A percentile compares a stretch with the other conserved stretches of the same genome.
phyloP scores from a whole-genome alignment of 352 stramenopile species.

The Phytophthora chlamydospora region DNA sequence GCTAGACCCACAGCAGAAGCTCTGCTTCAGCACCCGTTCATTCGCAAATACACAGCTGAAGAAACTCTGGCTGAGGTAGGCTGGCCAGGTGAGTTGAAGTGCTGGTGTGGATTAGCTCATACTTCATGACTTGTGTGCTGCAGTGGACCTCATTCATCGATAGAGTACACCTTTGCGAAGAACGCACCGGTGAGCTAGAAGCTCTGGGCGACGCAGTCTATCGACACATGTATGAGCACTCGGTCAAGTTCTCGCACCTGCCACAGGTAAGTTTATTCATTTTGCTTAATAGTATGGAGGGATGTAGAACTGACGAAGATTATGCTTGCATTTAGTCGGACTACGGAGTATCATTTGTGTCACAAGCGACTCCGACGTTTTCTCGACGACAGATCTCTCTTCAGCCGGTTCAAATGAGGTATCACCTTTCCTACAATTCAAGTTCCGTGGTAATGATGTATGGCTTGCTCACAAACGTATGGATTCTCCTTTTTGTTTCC shows the following conservation, averaged over 20 bases:
- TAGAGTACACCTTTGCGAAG: conserved; percentile 59
- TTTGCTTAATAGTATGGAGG: neutral
- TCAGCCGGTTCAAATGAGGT: conserved; percentile 85
- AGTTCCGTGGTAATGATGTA: neutral
- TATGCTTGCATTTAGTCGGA: conserved; percentile 60
- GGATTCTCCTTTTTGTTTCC: neutral
- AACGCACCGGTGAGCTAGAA: conserved; percentile 61
- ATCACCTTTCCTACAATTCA: neutral
- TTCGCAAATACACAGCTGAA: conserved; percentile 68
- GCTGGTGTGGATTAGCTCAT: conserved; percentile 6
- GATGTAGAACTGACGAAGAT: neutral
- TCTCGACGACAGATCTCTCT: conserved; percentile 69
- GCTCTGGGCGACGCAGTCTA: conserved; percentile 78
- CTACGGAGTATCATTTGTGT: conserved; percentile 79
- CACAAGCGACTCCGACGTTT: conserved; percentile 58
- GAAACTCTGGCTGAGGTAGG: conserved; percentile 73
- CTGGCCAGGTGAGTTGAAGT: conserved; percentile 21
- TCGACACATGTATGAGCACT: conserved; percentile 79
- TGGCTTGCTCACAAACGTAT: conserved; percentile 7
- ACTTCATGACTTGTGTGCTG: conserved; percentile 5
- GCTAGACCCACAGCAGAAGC: conserved; percentile 66
- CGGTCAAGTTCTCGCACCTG: conserved; percentile 74
- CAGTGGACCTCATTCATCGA: conserved; percentile 78
- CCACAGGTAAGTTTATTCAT: conserved; percentile 58
- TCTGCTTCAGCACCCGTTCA: conserved; percentile 75